A percentile compares a stretch with the other conserved stretches of the same genome.
Evolutionary conservation across 352 stramenopile genomes (phyloP).

Genomic region (Phytopythium helicoides): DNA sequence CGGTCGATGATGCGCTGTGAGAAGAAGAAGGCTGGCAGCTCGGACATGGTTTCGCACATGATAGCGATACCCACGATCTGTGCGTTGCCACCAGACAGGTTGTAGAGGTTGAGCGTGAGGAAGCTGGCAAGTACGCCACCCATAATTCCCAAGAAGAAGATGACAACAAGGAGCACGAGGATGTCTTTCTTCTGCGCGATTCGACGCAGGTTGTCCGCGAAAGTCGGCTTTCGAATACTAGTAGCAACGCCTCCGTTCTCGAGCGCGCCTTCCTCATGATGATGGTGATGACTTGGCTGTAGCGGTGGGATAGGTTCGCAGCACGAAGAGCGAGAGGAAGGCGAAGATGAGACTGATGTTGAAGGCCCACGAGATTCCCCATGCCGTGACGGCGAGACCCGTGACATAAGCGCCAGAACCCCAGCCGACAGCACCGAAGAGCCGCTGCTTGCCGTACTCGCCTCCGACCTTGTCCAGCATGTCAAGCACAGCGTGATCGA

Average conservation of each 20-base stretch:
- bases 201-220: conserved; percentile 29
- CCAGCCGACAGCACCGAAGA: conserved; percentile 67
- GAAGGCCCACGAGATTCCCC: conserved; percentile 65
- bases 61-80: conserved; percentile 79
- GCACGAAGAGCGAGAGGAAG: conserved; percentile 49
- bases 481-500: conserved; percentile 64
- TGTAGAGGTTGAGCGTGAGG: conserved; percentile 81
- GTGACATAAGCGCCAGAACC: conserved; percentile 52
- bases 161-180: conserved; percentile 61
- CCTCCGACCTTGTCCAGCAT: conserved; percentile 63
- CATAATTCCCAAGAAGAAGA: conserved; percentile 82
- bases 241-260: too few species aligned
- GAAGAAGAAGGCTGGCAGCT: conserved; percentile 83
- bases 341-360: conserved; percentile 54
- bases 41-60: conserved; percentile 75
- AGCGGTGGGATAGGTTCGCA: conserved; percentile 55
- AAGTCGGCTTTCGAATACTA: conserved; percentile 35
- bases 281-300: conserved; percentile 24
- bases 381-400: conserved; percentile 43
- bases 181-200: conserved; percentile 53
- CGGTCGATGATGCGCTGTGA: conserved; percentile 63
- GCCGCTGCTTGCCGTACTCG: conserved; percentile 78
- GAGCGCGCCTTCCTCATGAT: conserved; percentile 10
- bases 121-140: conserved; percentile 80
- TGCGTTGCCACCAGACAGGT: conserved; percentile 61